Evolutionary conservation across 345 rosid species (phyloP).

Genomic region (Clarkia xantiana): DNA sequence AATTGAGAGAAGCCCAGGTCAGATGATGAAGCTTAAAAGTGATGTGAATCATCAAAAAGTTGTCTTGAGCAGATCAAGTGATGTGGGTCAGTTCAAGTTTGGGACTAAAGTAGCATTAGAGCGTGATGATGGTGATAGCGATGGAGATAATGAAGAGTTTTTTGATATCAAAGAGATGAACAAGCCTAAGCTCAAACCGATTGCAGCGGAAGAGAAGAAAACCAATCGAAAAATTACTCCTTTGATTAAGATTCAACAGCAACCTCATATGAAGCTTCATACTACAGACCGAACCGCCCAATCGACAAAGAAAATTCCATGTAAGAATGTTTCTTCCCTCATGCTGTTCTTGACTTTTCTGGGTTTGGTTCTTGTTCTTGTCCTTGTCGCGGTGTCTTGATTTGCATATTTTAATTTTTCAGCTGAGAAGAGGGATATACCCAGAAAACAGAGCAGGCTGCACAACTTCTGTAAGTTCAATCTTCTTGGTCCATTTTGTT

Average conservation of each 20-base stretch:
- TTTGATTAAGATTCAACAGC: not conserved
- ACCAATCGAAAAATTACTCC: not conserved
- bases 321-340: not conserved
- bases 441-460: constrained; percentile 42
- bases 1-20: constrained; percentile 20
- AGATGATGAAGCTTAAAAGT: constrained; percentile 32
- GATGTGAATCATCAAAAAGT: constrained; percentile 9
- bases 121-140: constrained; percentile 4
- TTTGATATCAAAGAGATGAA: constrained; percentile 35
- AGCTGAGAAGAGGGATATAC: not conserved
- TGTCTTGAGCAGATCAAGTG: constrained; percentile 27
- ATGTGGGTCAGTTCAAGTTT: constrained; percentile 25
- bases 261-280: not conserved
- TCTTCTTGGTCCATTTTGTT: constrained; percentile 6
- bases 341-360: too few relatives aligned
- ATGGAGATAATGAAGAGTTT: constrained; percentile 15
- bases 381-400: too few relatives aligned
- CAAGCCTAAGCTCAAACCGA: constrained; percentile 14
- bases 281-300: too few relatives aligned
- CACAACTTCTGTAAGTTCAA: constrained; percentile 48
- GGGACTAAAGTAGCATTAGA: constrained; percentile 1
- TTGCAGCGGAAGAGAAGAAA: constrained; percentile 4
- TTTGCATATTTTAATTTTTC: constrained; percentile 11
- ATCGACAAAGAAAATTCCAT: not conserved
- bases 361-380: too few relatives aligned